Conservation (phyloP, 2,329 filamentous ascomycete genomes). For the Myriosclerotinia curreyana region DNA sequence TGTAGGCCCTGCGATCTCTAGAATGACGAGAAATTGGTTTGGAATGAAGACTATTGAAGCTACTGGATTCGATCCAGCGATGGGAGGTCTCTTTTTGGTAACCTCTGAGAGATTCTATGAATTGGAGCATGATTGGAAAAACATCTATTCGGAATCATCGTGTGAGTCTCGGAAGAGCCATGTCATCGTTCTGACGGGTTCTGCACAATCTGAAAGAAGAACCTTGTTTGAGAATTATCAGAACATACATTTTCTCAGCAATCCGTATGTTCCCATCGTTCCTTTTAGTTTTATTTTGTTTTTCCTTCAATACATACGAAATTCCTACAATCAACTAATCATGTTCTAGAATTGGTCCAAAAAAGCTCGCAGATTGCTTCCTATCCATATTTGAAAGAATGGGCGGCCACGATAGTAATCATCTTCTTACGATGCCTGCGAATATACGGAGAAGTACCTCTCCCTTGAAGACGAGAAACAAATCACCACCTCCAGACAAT, state of each 20-base stretch:
- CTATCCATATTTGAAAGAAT: constrained; percentile 10
- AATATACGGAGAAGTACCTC: not conserved
- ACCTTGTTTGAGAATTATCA: not conserved
- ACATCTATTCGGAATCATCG: not conserved
- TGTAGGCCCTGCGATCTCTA: constrained; percentile 19
- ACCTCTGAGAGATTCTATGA: constrained; percentile 4
- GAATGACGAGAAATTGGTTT: constrained; percentile 20
- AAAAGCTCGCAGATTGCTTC: constrained; percentile 14
- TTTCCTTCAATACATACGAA: no score
- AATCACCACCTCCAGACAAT: not conserved
- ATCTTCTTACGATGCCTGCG: not conserved
- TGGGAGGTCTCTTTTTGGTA: constrained; percentile 16
- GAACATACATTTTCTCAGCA: constrained; percentile 18
- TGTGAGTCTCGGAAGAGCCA: not conserved
- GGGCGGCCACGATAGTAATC: not conserved
- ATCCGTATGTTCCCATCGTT: constrained; percentile 4
- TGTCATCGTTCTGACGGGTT: constrained; percentile 13
- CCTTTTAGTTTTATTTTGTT: not conserved
- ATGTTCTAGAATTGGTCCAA: constrained; percentile 10
- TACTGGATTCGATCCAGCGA: not conserved
- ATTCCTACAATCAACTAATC: not conserved
- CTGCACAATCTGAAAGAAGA: constrained; percentile 3
- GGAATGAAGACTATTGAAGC: constrained; percentile 19
- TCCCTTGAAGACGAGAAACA: not conserved
- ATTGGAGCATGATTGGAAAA: constrained; percentile 1